A percentile compares a stretch with the other conserved stretches of the same genome.
These are phyloP conservation scores for Starmerella cellae DNA, from an alignment of 805 yeast species.

Conservation along the genomic window DNA sequence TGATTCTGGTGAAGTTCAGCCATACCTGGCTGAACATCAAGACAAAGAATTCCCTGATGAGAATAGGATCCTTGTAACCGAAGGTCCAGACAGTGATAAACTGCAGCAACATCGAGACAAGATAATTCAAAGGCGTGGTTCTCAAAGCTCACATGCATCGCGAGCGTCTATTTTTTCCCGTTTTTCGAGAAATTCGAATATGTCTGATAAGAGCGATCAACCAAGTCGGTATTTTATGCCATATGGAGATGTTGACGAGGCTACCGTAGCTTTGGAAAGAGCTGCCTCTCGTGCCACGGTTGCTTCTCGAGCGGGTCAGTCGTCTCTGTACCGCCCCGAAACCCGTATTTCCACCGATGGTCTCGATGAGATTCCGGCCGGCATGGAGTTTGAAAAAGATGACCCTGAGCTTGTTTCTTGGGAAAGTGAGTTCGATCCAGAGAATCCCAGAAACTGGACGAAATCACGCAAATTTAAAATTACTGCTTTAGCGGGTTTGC, in stretches of 20 bases:
- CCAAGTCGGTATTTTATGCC: background rate
- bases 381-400: conserved; percentile 39
- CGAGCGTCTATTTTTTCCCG: background rate
- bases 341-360: conserved; percentile 21
- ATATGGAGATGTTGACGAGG: conserved; percentile 31
- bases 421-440: conserved; percentile 50
- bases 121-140: background rate
- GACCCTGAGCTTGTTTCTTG: conserved; percentile 61
- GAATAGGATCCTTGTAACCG: no score
- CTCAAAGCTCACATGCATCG: background rate
- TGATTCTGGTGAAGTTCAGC: conserved; percentile 1
- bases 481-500: conserved; percentile 38
- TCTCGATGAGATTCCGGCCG: conserved; percentile 28
- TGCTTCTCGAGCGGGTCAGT: conserved; percentile 17
- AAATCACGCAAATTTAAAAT: conserved; percentile 31
- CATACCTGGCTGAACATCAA: background rate
- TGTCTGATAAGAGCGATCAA: background rate
- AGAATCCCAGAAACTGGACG: conserved; percentile 54
- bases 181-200: background rate
- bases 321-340: conserved; percentile 13
- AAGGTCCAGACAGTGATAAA: no score
- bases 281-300: conserved; percentile 36
- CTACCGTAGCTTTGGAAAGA: conserved; percentile 32
- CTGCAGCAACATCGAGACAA: no score
- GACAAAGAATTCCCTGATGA: background rate